These are phyloP conservation scores for Ambrosiella xylebori DNA, from an alignment of 2,329 filamentous ascomycete species.

Conservation along the genomic window DNA sequence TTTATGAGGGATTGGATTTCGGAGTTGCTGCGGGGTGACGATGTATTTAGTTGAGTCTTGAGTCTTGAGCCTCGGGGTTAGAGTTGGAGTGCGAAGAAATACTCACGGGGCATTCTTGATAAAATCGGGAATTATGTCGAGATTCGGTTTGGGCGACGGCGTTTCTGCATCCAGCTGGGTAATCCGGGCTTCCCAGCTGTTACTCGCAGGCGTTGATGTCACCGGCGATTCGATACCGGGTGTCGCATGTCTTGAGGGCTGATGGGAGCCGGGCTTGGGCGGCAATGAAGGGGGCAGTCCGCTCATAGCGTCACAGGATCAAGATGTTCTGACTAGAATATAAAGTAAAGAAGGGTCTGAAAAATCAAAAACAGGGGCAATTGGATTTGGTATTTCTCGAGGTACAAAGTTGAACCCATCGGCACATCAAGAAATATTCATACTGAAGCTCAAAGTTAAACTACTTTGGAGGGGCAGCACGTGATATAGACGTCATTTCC, in stretches of 20 bases:
- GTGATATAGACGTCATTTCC: conserved; percentile 5
- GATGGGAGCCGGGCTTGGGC: conserved; percentile 54
- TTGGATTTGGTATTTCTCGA: no score
- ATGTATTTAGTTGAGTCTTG: neutral
- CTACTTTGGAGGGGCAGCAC: conserved; percentile 1
- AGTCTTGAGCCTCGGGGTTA: neutral
- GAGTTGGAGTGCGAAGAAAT: neutral
- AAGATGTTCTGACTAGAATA: neutral
- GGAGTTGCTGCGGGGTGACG: neutral
- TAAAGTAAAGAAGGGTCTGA: neutral
- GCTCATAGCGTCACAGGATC: conserved; percentile 1
- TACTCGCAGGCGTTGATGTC: conserved; percentile 17
- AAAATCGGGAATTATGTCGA: conserved; percentile 49
- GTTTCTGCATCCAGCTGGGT: conserved; percentile 4
- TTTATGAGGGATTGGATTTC: conserved; percentile 29
- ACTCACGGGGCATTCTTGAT: conserved; percentile 69
- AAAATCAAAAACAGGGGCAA: neutral
- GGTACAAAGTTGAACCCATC: no score
- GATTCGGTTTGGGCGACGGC: neutral
- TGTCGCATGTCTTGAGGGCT: conserved; percentile 48
- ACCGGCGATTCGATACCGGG: conserved; percentile 26
- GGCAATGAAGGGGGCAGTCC: conserved; percentile 48
- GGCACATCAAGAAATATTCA: no score
- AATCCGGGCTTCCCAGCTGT: conserved; percentile 14
- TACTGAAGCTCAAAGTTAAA: no score